Evolutionary conservation across 306 rosid genomes (phyloP).

Genomic region (Acacia confusa): DNA sequence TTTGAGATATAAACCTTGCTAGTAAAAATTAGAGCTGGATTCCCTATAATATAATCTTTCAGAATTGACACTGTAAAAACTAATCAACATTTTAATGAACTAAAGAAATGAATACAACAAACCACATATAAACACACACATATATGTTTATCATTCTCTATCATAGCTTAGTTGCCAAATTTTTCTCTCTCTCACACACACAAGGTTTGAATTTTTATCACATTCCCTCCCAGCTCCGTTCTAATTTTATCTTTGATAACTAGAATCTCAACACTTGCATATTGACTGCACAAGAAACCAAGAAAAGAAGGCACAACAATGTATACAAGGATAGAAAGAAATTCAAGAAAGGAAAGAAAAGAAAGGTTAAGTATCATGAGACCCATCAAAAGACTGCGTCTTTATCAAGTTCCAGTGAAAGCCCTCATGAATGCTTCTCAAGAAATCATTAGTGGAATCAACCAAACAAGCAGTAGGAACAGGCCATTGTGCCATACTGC

Average conservation of each 20-base stretch:
- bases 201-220: not conserved
- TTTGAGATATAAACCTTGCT: no score
- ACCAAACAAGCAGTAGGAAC: constrained; percentile 88
- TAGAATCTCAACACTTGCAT: not conserved
- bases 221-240: not conserved
- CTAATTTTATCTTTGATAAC: not conserved
- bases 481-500: constrained; percentile 99
- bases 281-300: not conserved
- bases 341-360: not conserved
- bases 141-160: no score
- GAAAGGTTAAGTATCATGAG: constrained; percentile 40
- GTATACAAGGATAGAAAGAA: not conserved
- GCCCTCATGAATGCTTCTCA: constrained; percentile 88
- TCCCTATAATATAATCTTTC: no score
- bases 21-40: not conserved
- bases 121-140: no score
- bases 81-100: no score
- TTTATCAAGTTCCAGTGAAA: constrained; percentile 96
- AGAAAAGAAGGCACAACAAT: not conserved
- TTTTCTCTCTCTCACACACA: no score
- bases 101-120: no score
- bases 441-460: constrained; percentile 88
- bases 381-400: constrained; percentile 79
- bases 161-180: no score
- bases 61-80: no score